Evolutionary conservation across 805 yeast genomes (phyloP).

Genomic region (Tetrapisispora pingtungensis): DNA sequence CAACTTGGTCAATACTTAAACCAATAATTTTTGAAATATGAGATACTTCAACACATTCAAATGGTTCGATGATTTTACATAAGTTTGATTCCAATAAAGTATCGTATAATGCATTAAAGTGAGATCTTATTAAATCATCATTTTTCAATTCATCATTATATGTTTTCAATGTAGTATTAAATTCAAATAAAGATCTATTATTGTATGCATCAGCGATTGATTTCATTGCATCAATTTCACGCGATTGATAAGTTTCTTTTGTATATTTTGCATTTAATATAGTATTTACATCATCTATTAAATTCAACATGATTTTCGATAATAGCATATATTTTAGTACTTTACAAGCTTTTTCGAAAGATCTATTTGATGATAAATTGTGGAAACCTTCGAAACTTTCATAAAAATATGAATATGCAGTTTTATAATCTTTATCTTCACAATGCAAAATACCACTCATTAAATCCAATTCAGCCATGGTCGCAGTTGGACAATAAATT

Average conservation of each 20-base stretch:
- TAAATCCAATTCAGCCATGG: conserved; percentile 89
- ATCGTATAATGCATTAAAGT: conserved; percentile 87
- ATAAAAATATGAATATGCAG: conserved; percentile 89
- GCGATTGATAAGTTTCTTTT: conserved; percentile 57
- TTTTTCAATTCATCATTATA: conserved; percentile 69
- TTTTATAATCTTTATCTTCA: conserved; percentile 92
- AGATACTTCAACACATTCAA: conserved; percentile 86
- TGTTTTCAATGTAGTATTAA: conserved; percentile 68
- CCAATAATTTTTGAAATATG: conserved; percentile 86
- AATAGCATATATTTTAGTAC: conserved; percentile 87
- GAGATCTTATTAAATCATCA: conserved; percentile 83
- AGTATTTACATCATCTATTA: conserved; percentile 74
- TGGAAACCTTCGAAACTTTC: conserved; percentile 91
- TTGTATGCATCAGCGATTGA: conserved; percentile 85
- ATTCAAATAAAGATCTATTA: conserved; percentile 81
- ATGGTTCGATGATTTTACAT: conserved; percentile 91
- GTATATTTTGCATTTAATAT: conserved; percentile 67
- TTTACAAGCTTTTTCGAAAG: conserved; percentile 60
- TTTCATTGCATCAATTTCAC: conserved; percentile 91
- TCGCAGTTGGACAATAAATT: conserved; percentile 85
- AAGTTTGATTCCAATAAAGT: conserved; percentile 86
- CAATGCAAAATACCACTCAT: conserved; percentile 94
- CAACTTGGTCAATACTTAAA: conserved; percentile 76
- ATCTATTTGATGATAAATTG: conserved; percentile 33
- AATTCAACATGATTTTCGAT: conserved; percentile 85